Evolutionary conservation across 257 asterid species (phyloP).

Genomic region (Jacaranda copaia): DNA sequence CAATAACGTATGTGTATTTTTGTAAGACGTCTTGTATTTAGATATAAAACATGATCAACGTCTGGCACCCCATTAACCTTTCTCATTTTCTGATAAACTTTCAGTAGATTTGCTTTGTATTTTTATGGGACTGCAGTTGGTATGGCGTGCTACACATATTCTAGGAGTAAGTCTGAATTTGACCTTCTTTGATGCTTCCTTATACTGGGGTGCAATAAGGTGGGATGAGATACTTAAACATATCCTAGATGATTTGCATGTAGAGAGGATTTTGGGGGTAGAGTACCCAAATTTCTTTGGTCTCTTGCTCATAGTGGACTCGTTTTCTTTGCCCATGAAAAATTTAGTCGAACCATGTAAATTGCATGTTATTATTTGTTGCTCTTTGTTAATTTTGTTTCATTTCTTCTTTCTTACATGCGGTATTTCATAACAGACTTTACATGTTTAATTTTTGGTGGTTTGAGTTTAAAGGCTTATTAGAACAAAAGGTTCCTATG

Average conservation of each 20-base stretch:
- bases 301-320: background rate
- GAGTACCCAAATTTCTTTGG: background rate
- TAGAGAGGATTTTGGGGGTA: slow-evolving; percentile 1
- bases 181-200: too few species aligned
- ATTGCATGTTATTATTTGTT: background rate
- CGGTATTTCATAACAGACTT: background rate
- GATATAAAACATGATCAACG: too few species aligned
- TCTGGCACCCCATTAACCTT: too few species aligned
- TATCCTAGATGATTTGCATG: background rate
- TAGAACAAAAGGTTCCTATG: background rate
- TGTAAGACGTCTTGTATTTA: too few species aligned
- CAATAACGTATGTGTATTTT: too few species aligned
- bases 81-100: too few species aligned
- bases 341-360: background rate
- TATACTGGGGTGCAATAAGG: too few species aligned
- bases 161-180: too few species aligned
- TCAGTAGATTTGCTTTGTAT: too few species aligned
- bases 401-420: background rate
- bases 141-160: too few species aligned
- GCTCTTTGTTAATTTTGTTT: background rate
- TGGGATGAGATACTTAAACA: background rate
- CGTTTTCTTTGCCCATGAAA: background rate
- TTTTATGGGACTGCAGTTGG: too few species aligned
- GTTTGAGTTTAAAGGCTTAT: background rate
- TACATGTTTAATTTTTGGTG: background rate